Base-by-base conservation (phyloP, 31 red algal species). In the Bonnemaisonia californica region DNA sequence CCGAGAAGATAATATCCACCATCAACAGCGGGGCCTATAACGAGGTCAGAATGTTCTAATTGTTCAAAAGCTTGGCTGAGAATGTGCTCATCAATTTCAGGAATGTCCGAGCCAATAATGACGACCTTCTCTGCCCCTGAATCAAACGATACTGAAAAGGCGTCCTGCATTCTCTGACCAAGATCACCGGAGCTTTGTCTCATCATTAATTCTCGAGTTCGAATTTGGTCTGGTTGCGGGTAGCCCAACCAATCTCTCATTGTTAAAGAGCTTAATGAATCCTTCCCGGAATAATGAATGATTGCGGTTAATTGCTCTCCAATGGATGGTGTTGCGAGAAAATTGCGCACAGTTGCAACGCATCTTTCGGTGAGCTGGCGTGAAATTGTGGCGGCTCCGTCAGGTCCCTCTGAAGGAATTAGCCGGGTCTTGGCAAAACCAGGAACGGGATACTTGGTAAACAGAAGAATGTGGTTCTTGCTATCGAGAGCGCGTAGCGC, bases 1-100 rank as follows among this genome's bases (percentile, higher is more conserved):
- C 90, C 95, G 1, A 97, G 66, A n/a, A 97, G 56, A 80, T 97
- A 97, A 64, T 92, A 97, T 0, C 95, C 95, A 1, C 95, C 95
- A 84, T 97, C 95, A 29, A 56, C 51, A n/a, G 90, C 82, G 3
- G 95, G 95, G 18, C 95, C 95, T 40, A 97, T 80, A 27, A 97
- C 95, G 23, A 89, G 62, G 73, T 90, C 86, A 23, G 58, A 35
- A 21, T 67, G 32, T 4, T 95, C 86, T 2, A 95, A 72, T 41
- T 71, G 8, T 11, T 34, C 62, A 36, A 94, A 94, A 9, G 95
- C 91, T 34, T 83, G 61, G 11, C 38, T n/a, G 3, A 98, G 40
- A 48, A 89, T 41, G 33, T 33, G 56, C n/a, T 32, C 38, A 57
- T 37, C 75, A 0, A 98, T 59, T 29, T 85, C 76, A 3, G 95